Conservation (phyloP, 129 eudicot genomes). For the Centaurea solstitialis region DNA sequence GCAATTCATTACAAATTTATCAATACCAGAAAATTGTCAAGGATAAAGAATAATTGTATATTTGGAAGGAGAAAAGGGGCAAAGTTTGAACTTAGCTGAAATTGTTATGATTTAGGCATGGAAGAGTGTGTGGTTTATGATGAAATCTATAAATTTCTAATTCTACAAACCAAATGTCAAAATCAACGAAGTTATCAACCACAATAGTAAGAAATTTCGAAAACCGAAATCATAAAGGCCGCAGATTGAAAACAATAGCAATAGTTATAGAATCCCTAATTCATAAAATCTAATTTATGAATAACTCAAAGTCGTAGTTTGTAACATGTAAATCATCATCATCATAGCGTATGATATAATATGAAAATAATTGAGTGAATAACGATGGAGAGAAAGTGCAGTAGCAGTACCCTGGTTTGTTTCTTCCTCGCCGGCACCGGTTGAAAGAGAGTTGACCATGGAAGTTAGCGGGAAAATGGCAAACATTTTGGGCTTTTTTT, state of each 20-base stretch:
- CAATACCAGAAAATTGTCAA: background rate
- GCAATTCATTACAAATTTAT: background rate
- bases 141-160: background rate
- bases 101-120: background rate
- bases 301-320: background rate
- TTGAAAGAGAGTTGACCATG: background rate
- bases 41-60: background rate
- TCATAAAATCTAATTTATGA: background rate
- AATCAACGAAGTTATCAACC: background rate
- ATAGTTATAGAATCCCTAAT: constrained; percentile 15
- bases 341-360: background rate
- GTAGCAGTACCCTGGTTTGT: background rate
- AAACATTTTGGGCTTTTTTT: constrained; percentile 12
- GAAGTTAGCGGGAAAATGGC: constrained; percentile 9
- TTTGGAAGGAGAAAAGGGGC: background rate
- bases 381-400: background rate
- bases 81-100: background rate
- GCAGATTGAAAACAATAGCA: background rate
- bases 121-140: background rate
- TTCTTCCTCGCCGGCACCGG: background rate
- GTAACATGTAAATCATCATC: background rate
- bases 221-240: background rate
- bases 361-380: too few relatives aligned
- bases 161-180: background rate
- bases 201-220: background rate